Evolutionary conservation across 192 early-diverging fungal genomes (phyloP).

Genomic region (Diversispora epigaea): DNA sequence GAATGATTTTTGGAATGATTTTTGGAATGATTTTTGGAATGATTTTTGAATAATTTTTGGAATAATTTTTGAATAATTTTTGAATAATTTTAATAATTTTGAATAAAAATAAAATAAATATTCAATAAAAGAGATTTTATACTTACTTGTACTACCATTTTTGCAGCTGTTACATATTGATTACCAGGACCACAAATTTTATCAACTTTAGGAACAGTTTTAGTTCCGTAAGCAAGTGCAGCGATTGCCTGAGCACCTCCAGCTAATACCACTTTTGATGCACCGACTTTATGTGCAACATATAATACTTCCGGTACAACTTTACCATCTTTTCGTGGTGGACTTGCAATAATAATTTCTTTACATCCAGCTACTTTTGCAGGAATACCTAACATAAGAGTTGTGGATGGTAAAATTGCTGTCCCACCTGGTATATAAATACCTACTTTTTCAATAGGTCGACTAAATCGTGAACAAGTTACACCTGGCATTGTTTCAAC

Average conservation of each 20-base stretch:
- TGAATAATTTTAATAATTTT: background rate
- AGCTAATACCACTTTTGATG: conserved; percentile 84
- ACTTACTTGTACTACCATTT: conserved; percentile 87
- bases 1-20: background rate
- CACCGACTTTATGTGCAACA: conserved; percentile 96
- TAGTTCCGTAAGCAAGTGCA: conserved; percentile 98
- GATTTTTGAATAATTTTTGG: background rate
- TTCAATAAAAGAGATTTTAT: background rate
- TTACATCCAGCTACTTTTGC: conserved; percentile 95
- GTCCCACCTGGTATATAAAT: conserved; percentile 98
- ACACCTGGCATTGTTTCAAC: conserved; percentile 99
- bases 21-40: background rate
- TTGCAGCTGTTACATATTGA: conserved; percentile 99
- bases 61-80: background rate
- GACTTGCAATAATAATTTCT: conserved; percentile 95
- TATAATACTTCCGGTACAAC: conserved; percentile 96
- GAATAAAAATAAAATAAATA: conserved; percentile 15
- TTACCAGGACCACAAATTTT: conserved; percentile 99
- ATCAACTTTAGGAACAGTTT: conserved; percentile 95
- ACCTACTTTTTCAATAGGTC: conserved; percentile 95
- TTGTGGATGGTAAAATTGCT: conserved; percentile 91
- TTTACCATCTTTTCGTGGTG: conserved; percentile 87
- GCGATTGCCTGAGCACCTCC: conserved; percentile 99
- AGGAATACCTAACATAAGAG: conserved; percentile 96
- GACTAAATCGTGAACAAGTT: conserved; percentile 85